Base-by-base conservation (phyloP, 495 filamentous ascomycete genomes). In the Hypoxylon subgilvum region DNA sequence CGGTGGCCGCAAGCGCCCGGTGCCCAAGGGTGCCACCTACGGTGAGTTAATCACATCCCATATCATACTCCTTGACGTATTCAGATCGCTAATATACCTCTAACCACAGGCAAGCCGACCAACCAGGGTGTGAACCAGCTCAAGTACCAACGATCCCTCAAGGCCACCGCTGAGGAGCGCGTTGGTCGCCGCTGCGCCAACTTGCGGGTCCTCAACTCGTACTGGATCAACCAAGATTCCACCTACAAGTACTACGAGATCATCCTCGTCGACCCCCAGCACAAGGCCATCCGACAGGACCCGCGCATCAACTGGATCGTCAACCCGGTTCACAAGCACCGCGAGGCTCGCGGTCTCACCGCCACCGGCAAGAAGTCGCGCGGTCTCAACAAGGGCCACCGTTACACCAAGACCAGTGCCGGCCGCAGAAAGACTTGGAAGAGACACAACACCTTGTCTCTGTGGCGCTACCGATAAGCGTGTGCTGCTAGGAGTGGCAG, bases 191-290 rank as follows among this genome's bases (percentile, higher is more conserved):
- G 92, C 73, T 96, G 91, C 82, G 91, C 92, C 81, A 98, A 98
- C 82, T 80, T 98, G 77, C 89, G 94, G 67, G 95, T 99, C 66
- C 86, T 99, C 74, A 99, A 97, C 86, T 96, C 92, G 67, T 99
- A 99, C 91, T 99, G 94, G 94, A 91, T 97, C 87, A 99, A 99
- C 86, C 94, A 99, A 85, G 94, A 99, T 84, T 96, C 92, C 49
- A 97, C 94, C 80, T 99, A 97, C 90, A 99, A 99, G 86, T 99
- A 97, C 87, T 99, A 85, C 82, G 94, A 99, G 82, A 86, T 99
- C 77, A 97, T 99, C 83, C 89, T 97, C 67, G 95, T 99, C 74
- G 94, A 99, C 83, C 95, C 94, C 72, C 87, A 95, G 82, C 94
- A 99, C 89, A 97, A 97, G 86, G 94, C 95, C 75, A 99, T 97